phyloP scores from a whole-genome alignment of 2,329 filamentous ascomycete species.

The Aspergillus sp. region DNA sequence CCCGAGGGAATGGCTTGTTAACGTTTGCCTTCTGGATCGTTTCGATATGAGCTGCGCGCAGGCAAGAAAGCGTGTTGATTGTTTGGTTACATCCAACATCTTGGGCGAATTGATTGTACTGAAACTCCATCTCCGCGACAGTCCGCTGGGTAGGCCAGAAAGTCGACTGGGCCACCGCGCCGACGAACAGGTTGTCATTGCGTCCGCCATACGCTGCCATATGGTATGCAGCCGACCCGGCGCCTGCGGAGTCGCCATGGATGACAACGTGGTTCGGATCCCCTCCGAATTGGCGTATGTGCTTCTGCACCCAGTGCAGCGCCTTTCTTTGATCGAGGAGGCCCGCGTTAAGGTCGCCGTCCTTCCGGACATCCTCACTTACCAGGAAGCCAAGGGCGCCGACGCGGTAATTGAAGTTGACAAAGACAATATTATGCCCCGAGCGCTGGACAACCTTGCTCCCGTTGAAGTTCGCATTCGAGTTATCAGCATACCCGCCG shows the following conservation, averaged over 20 bases:
- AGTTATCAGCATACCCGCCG: conserved; percentile 48
- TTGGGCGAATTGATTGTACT: conserved; percentile 37
- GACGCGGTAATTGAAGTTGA: conserved; percentile 56
- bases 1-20: conserved; percentile 35
- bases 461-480: conserved; percentile 43
- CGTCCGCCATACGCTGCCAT: conserved; percentile 42
- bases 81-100: conserved; percentile 31
- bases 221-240: conserved; percentile 42
- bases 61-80: conserved; percentile 33
- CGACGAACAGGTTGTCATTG: conserved; percentile 37
- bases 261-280: conserved; percentile 29
- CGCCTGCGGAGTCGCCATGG: conserved; percentile 52
- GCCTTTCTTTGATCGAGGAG: conserved; percentile 29
- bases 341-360: conserved; percentile 50
- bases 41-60: conserved; percentile 24
- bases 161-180: conserved; percentile 38
- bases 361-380: conserved; percentile 33
- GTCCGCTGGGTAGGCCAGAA: conserved; percentile 37
- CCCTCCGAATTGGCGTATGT: conserved; percentile 27
- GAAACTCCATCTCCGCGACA: conserved; percentile 34
- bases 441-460: conserved; percentile 47
- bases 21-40: conserved; percentile 34
- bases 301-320: conserved; percentile 29
- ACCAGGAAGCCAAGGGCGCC: conserved; percentile 46
- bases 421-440: conserved; percentile 51